Base-by-base conservation (phyloP, 1,139 yeast species). In the Yamadazyma taylorii region DNA sequence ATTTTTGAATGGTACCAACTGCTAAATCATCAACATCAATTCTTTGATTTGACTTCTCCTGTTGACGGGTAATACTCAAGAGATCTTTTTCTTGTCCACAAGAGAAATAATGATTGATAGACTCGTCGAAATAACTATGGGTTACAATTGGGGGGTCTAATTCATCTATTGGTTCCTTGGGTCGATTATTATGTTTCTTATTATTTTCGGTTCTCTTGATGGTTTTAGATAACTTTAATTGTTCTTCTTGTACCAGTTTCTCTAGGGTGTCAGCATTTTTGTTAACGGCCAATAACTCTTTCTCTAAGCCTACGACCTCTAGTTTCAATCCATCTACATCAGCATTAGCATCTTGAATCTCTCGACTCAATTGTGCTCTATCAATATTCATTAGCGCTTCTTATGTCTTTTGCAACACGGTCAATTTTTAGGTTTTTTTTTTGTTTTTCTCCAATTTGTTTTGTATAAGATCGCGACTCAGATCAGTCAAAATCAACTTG, bases 91-190 rank as follows among this genome's bases (percentile, higher is more conserved):
- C n/a, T n/a, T n/a, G n/a, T n/a, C n/a, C n/a, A n/a, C n/a, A 26
- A 13, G 34, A 25, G 42, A 64, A 64, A 40, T 50, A 63, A 16
- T 49, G 48, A 9, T 54, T 46, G 14, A 64, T 59, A 3, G 60
- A 52, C 5, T 56, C 57, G 38, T 64, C 69, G 38, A 64, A 61
- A 43, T 55, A 58, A 19, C 51, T 46, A 39, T 62, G 63, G 28
- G 51, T 56, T 10, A 60, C 58, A 2, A 58, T 42, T 2, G 52
- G 47, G 12, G 47, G 46, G 15, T 40, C 40, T 4, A 24, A 12
- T 5, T 37, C 42, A 8, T 43, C 46, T 14, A 26, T 28, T 26
- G 27, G 37, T 25, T 34, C 33, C 15, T 37, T 28, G 14, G 32
- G 29, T 29, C 33, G 37, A 13, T 38, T 32, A 30, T 38, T 32